These are phyloP conservation scores for Pyricularia pennisetigena DNA, from an alignment of 2,329 filamentous ascomycete species.

Conservation along the genomic window DNA sequence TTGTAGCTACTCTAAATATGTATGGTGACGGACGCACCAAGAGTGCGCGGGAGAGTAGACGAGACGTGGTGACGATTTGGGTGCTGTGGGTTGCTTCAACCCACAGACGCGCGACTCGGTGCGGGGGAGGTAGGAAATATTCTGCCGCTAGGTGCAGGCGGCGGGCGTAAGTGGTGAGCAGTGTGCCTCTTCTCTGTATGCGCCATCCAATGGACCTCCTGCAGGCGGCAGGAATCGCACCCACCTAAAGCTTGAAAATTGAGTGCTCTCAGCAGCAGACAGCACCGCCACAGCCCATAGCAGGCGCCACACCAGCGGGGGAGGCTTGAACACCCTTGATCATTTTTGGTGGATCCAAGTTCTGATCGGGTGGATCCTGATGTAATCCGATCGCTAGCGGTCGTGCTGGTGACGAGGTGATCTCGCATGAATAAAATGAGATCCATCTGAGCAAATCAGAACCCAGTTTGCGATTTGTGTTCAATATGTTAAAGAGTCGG, in stretches of 20 bases:
- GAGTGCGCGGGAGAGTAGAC: constrained; percentile 34
- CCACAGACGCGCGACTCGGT: background rate
- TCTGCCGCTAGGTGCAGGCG: background rate
- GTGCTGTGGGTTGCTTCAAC: background rate
- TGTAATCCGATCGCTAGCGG: background rate
- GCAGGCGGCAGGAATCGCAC: background rate
- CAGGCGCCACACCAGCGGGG: constrained; percentile 3
- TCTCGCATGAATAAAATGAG: background rate
- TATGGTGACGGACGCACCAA: constrained; percentile 45
- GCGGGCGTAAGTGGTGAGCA: background rate
- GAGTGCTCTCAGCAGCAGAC: background rate
- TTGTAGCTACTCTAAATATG: constrained; percentile 34
- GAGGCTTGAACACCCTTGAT: background rate
- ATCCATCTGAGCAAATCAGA: background rate
- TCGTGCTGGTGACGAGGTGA: background rate
- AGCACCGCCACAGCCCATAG: background rate
- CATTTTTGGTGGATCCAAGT: no score
- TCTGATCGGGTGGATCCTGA: background rate
- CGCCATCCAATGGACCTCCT: background rate
- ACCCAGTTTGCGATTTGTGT: background rate
- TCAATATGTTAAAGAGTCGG: background rate
- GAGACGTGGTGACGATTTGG: constrained; percentile 16
- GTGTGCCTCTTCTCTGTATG: background rate
- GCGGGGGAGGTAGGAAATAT: constrained; percentile 1
- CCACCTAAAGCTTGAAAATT: background rate